Evolutionary conservation across 164 flowering plant species (phyloP).

Genomic region (Magnolia kwangsiensis): DNA sequence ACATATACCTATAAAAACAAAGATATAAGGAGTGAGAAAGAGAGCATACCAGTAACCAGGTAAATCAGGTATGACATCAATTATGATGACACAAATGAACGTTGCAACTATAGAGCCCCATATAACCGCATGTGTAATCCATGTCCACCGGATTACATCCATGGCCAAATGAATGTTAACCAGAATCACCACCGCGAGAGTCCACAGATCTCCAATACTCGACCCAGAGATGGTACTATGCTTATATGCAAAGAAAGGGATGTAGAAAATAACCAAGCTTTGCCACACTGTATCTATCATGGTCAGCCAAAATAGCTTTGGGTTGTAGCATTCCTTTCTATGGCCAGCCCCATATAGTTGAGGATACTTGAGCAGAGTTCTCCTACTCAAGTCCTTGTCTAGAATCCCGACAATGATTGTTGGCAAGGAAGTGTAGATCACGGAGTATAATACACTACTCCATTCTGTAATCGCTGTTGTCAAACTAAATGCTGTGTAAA

Average conservation of each 20-base stretch:
- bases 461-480: slow-evolving; percentile 91
- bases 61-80: slow-evolving; percentile 62
- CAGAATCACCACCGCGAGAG: slow-evolving; percentile 69
- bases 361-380: slow-evolving; percentile 63
- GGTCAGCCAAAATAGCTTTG: slow-evolving; percentile 67
- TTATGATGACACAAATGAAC: slow-evolving; percentile 61
- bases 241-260: slow-evolving; percentile 72
- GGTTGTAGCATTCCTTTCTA: slow-evolving; percentile 66
- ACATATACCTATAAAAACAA: not conserved
- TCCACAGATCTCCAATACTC: slow-evolving; percentile 90
- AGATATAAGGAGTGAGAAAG: slow-evolving; percentile 8
- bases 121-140: slow-evolving; percentile 79
- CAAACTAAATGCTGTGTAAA: slow-evolving; percentile 62
- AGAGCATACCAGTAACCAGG: slow-evolving; percentile 73
- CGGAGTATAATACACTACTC: slow-evolving; percentile 88
- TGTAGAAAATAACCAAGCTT: slow-evolving; percentile 65
- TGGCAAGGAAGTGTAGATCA: slow-evolving; percentile 78
- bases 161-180: slow-evolving; percentile 91
- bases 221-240: slow-evolving; percentile 56
- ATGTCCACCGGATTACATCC: slow-evolving; percentile 85
- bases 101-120: slow-evolving; percentile 94
- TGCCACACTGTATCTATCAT: slow-evolving; percentile 97
- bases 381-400: slow-evolving; percentile 85
- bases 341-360: slow-evolving; percentile 90
- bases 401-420: slow-evolving; percentile 81